Evolutionary conservation across 202 grass and related monocot genomes (phyloP), one percentile per base, ranked within the genome.

Genomic region (Zizania palustris): DNA sequence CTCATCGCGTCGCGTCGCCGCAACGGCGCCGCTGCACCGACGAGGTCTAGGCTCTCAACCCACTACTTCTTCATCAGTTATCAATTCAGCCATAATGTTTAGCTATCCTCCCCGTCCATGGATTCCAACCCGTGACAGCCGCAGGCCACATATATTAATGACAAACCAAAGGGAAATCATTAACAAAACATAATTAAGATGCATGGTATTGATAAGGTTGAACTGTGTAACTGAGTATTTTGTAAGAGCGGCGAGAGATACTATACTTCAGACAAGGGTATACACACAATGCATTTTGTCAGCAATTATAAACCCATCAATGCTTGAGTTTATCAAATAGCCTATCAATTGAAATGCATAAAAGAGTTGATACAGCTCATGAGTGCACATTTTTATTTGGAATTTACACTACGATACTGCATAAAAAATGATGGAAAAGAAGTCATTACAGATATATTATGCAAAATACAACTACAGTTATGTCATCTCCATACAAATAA

Each of bases 271-370:
- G 58, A 40, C 46, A 76, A 42, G 48, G 43, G 48, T 74, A 76
- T 80, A 69, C 46, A 75, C 63, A 80, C 9, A 39, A 83, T 55
- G 28, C 3, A 69, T 69, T 69, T 73, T 78, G 63, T 56, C 62
- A 57, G 37, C 46, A 56, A 58, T 11, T 74, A 42, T 58, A 41
- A 70, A 45, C n/a, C 60, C 51, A 38, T 60, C 28, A 41, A 41
- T 9, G 19, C 72, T 41, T 57, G 39, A 34, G 41, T 14, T 41
- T 6, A 57, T 53, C 42, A 78, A 74, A 63, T 63, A 38, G 42
- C 5, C 44, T 72, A 71, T 72, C 60, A 77, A 75, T 36, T 82
- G 51, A 82, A 51, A 16, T 82, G 60, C 48, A 68, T 72, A 66
- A 77, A 19, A 20, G 58, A 49, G 59, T 65, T 35, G 44, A 59